phyloP scores from a whole-genome alignment of 139 green algal genomes.

The Dunaliella primolecta region DNA sequence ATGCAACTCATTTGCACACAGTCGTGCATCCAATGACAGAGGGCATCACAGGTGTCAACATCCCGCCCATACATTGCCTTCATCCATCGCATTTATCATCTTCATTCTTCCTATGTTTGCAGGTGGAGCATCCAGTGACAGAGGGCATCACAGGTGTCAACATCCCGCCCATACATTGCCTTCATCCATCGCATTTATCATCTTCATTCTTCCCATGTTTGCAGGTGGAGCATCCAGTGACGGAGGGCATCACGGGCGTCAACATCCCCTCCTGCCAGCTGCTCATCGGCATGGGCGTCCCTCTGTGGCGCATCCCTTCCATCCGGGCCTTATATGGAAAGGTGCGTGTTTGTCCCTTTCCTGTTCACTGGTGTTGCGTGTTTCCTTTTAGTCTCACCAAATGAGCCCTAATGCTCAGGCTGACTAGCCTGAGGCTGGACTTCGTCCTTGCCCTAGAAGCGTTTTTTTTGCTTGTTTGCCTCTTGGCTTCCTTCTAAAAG shows the following conservation, averaged over 20 bases:
- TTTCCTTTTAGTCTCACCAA: too few relatives aligned
- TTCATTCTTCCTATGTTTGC: too few relatives aligned
- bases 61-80: conserved; percentile 30
- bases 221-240: conserved; percentile 97
- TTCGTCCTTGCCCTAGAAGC: not conserved
- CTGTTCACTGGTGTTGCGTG: too few relatives aligned
- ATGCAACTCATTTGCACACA: too few relatives aligned
- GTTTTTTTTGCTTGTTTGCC: too few relatives aligned
- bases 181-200: too few relatives aligned
- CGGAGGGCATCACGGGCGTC: conserved; percentile 91
- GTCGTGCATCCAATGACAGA: conserved; percentile 99
- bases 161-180: conserved; percentile 40
- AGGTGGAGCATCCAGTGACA: conserved; percentile 98
- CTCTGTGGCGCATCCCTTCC: conserved; percentile 82
- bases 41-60: conserved; percentile 91
- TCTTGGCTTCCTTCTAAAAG: too few relatives aligned
- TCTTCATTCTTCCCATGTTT: too few relatives aligned
- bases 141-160: conserved; percentile 94
- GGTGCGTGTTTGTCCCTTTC: too few relatives aligned
- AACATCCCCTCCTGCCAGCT: conserved; percentile 93
- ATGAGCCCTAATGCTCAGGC: too few relatives aligned
- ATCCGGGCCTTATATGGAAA: conserved; percentile 68
- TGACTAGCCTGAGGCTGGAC: too few relatives aligned
- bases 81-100: too few relatives aligned
- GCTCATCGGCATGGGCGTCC: conserved; percentile 86